Conservation (phyloP, 2,329 filamentous ascomycete genomes). For the Scortechinia acanthostroma region DNA sequence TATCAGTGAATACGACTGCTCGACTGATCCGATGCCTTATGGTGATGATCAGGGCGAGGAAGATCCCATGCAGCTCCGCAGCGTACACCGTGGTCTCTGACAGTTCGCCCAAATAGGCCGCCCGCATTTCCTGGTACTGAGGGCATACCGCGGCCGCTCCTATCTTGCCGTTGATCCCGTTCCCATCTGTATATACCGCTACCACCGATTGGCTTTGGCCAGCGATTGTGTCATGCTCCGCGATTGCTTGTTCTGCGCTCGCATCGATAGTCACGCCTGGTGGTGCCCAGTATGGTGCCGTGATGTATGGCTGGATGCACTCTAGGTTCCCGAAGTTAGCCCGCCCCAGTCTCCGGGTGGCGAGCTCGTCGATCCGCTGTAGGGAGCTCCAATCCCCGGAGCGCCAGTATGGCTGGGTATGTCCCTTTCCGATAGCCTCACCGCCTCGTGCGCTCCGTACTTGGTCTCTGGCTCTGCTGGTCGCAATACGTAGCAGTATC, state of each 20-base stretch:
- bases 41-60: conserved; percentile 3
- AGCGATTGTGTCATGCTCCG: background rate
- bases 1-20: conserved; percentile 10
- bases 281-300: background rate
- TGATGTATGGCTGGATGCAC: background rate
- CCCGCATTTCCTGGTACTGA: background rate
- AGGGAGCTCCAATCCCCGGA: background rate
- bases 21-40: background rate
- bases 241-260: background rate
- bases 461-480: background rate
- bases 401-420: background rate
- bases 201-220: background rate
- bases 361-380: background rate
- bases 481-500: background rate
- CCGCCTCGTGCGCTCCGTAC: background rate
- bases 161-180: conserved; percentile 4
- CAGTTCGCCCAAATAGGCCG: conserved; percentile 4
- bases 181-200: conserved; percentile 5
- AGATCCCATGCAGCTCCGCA: conserved; percentile 9
- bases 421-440: background rate
- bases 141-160: conserved; percentile 4
- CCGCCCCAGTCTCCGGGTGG: background rate
- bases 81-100: conserved; percentile 10
- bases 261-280: background rate
- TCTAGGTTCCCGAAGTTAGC: background rate